Conservation (phyloP, 2,329 filamentous ascomycete genomes). For the Microcyclosporella mali region DNA sequence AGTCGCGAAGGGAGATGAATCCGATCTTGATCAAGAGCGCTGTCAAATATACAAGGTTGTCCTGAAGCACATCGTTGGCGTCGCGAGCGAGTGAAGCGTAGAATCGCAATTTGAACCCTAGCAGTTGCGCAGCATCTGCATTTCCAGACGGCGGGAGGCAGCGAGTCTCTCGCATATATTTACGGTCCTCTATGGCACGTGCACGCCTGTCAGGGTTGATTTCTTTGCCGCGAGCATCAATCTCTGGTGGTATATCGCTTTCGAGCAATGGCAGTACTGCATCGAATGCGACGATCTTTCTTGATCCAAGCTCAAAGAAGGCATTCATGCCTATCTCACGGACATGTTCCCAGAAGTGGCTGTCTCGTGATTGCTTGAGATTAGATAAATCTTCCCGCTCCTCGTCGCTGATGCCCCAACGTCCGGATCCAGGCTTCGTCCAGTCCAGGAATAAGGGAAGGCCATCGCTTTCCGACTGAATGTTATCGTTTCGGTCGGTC, state of each 20-base stretch:
- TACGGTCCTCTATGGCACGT: conserved; percentile 53
- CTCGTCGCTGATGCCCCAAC: conserved; percentile 60
- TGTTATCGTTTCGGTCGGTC: conserved; percentile 48
- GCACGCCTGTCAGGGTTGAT: conserved; percentile 34
- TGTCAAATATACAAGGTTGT: conserved; percentile 86
- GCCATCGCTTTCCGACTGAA: conserved; percentile 42
- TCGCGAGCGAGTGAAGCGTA: conserved; percentile 78
- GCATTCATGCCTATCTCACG: conserved; percentile 69
- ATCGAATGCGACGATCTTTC: conserved; percentile 57
- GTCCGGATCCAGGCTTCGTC: conserved; percentile 67
- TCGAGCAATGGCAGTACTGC: conserved; percentile 28
- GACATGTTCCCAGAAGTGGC: conserved; percentile 74
- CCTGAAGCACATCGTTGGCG: conserved; percentile 70
- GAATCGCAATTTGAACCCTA: conserved; percentile 95
- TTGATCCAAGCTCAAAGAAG: conserved; percentile 81
- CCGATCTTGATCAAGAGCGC: conserved; percentile 94
- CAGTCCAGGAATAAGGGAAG: conserved; percentile 71
- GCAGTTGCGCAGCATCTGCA: conserved; percentile 82
- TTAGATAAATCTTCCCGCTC: conserved; percentile 56
- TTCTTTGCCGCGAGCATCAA: conserved; percentile 34
- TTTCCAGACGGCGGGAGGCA: conserved; percentile 82
- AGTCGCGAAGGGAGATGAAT: conserved; percentile 84
- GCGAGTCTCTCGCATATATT: conserved; percentile 76
- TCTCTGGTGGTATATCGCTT: conserved; percentile 25
- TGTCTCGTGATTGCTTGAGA: conserved; percentile 61